Evolutionary conservation across 208 protist species (phyloP).

Genomic region (Wallacemonas sp.): DNA sequence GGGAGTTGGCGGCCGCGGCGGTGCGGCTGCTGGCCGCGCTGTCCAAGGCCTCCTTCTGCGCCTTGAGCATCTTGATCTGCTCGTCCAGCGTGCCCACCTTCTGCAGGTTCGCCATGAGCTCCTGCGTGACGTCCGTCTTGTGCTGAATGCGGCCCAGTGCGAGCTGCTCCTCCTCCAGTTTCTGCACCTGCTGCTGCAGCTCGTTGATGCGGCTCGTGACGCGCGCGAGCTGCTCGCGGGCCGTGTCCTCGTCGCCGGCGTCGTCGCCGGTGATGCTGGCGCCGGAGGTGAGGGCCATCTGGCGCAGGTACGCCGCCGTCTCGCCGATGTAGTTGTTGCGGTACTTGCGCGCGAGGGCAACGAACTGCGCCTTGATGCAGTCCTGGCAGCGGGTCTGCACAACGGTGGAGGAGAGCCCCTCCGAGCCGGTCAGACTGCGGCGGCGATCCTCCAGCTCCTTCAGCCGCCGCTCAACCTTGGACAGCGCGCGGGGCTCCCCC

Average conservation of each 20-base stretch:
- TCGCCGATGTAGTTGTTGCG: constrained; percentile 81
- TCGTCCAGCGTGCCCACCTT: constrained; percentile 52
- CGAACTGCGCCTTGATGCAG: constrained; percentile 63
- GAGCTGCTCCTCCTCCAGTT: constrained; percentile 62
- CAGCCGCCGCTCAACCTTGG: constrained; percentile 44
- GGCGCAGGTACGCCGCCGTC: constrained; percentile 75
- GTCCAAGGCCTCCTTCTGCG: constrained; percentile 45
- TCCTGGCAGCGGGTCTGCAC: constrained; percentile 57
- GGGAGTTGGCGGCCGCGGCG: constrained; percentile 30
- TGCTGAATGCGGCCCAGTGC: constrained; percentile 52
- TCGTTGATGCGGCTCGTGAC: constrained; percentile 51
- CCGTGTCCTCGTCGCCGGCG: constrained; percentile 18
- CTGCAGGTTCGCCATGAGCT: constrained; percentile 53
- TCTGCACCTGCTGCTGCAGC: constrained; percentile 38
- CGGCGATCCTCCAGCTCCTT: constrained; percentile 65
- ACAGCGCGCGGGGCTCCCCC: constrained; percentile 19
- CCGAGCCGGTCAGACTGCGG: constrained; percentile 50
- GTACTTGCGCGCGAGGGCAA: constrained; percentile 55
- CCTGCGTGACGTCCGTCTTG: constrained; percentile 56
- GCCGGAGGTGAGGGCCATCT: constrained; percentile 66
- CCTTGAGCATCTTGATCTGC: constrained; percentile 56
- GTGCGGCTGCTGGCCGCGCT: constrained; percentile 20
- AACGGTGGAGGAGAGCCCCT: constrained; percentile 62
- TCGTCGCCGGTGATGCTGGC: constrained; percentile 33
- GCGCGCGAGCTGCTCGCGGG: constrained; percentile 52